Evolutionary conservation across 192 early-diverging fungal species (phyloP).

Genomic region (Backusella circina): DNA sequence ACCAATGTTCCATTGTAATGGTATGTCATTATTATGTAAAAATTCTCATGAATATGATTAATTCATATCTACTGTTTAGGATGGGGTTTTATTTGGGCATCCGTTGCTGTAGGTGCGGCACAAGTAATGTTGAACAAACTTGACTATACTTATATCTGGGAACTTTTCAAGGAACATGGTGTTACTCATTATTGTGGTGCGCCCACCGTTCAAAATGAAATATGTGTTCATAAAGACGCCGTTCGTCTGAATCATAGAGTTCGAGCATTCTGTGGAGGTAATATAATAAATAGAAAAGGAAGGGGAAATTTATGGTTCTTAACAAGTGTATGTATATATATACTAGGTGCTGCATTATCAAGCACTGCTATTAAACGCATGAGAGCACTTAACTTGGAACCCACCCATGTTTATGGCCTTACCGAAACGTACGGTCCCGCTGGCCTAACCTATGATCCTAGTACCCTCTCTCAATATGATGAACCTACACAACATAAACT

Average conservation of each 20-base stretch:
- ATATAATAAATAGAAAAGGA: not conserved
- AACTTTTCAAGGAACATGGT: slow-evolving; percentile 35
- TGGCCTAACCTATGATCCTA: slow-evolving; percentile 36
- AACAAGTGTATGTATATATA: not conserved
- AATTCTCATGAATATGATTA: not conserved
- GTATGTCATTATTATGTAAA: slow-evolving; percentile 10
- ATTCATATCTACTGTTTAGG: slow-evolving; percentile 20
- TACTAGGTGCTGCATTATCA: slow-evolving; percentile 44
- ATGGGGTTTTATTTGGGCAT: slow-evolving; percentile 24
- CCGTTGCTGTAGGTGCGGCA: slow-evolving; percentile 19
- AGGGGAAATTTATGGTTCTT: no score
- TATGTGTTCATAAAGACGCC: slow-evolving; percentile 45
- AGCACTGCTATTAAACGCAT: slow-evolving; percentile 46
- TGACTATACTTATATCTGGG: slow-evolving; percentile 55
- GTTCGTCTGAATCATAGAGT: slow-evolving; percentile 17
- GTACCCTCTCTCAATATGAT: slow-evolving; percentile 25
- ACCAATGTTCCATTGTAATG: slow-evolving; percentile 59
- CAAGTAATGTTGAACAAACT: slow-evolving; percentile 53
- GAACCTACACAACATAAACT: slow-evolving; percentile 32
- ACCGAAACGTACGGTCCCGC: slow-evolving; percentile 59
- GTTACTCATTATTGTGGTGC: slow-evolving; percentile 58
- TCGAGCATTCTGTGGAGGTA: slow-evolving; percentile 18
- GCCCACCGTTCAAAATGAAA: slow-evolving; percentile 56
- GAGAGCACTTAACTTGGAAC: slow-evolving; percentile 47
- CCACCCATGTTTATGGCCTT: slow-evolving; percentile 59